These are phyloP conservation scores for Rhypophila decipiens DNA, from an alignment of 495 filamentous ascomycete genomes.

Conservation along the genomic window DNA sequence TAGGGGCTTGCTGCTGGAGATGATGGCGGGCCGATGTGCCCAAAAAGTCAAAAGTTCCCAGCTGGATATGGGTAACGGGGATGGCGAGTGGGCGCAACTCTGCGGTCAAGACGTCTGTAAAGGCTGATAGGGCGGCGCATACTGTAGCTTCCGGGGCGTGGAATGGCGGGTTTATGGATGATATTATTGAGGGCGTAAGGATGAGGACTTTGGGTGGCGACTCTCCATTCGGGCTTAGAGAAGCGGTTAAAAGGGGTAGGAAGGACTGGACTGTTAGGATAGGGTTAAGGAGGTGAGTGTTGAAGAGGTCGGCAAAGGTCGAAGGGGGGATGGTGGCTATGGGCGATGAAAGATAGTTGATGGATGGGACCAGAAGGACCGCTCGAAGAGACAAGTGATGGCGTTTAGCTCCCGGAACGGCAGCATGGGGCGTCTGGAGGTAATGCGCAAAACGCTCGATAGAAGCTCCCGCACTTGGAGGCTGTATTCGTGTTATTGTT, in stretches of 20 bases:
- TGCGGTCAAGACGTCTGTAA: conserved; percentile 64
- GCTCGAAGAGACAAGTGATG: conserved; percentile 70
- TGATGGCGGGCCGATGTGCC: conserved; percentile 19
- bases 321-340: conserved; percentile 77
- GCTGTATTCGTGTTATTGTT: conserved; percentile 25
- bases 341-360: conserved; percentile 65
- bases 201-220: conserved; percentile 59
- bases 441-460: conserved; percentile 61
- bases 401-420: conserved; percentile 63
- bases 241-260: conserved; percentile 66
- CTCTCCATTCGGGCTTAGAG: conserved; percentile 22
- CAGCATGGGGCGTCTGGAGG: conserved; percentile 63
- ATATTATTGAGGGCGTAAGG: conserved; percentile 77
- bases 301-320: conserved; percentile 80
- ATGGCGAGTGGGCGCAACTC: conserved; percentile 70
- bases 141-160: conserved; percentile 76
- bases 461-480: conserved; percentile 45
- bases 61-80: conserved; percentile 72
- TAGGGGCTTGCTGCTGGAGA: neutral
- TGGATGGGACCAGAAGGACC: conserved; percentile 68
- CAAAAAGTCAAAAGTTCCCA: conserved; percentile 74
- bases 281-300: conserved; percentile 86
- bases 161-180: conserved; percentile 74
- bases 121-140: conserved; percentile 71
- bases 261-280: conserved; percentile 82